Evolutionary conservation across 2,329 filamentous ascomycete genomes (phyloP), one percentile per base, ranked within the genome.

Genomic region (Dactylellina cionopaga): DNA sequence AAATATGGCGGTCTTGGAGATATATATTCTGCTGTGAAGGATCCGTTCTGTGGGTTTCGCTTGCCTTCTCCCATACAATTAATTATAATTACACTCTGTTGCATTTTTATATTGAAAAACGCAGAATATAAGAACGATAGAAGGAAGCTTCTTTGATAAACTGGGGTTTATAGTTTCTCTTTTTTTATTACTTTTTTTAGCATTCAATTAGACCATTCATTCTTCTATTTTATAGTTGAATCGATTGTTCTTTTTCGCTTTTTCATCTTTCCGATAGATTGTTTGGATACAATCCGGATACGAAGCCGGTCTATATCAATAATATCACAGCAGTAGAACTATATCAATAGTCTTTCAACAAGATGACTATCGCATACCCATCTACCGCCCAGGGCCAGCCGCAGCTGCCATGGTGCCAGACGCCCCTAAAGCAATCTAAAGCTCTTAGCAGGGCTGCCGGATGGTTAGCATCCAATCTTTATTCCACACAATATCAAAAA

Each of bases 371-470:
- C 33, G 52, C 74, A 33, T 75, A 62, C 39, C 75, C 65, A 41
- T 47, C 71, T 31, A 62, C 52, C 29, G 51, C 74, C 22, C 44
- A 62, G 24, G 41, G n/a, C n/a, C 51, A 64, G 10, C 74, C 70
- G 68, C 52, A 79, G 78, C 68, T 75, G 55, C 88, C 90, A 63
- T 92, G 89, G 89, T 85, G 87, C 71, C 83, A 89, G 78, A 93
- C 91, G 15, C 90, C 91, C 24, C 84, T 91, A 72, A 84, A 91
- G 69, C 85, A 88, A 77, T 92, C 88, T 2, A 83, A 84, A 54
- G 82, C 86, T 11, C 84, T 93, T 35, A 92, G 90, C 43, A 85
- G 87, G 74, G 84, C 85, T 74, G 89, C 89, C 75, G 90, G 90
- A 80, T 93, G 90, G 89, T 91, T 81, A 78, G 84, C 79, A 60